phyloP scores from a whole-genome alignment of 495 filamentous ascomycete species.

The Penicillium nucicola region DNA sequence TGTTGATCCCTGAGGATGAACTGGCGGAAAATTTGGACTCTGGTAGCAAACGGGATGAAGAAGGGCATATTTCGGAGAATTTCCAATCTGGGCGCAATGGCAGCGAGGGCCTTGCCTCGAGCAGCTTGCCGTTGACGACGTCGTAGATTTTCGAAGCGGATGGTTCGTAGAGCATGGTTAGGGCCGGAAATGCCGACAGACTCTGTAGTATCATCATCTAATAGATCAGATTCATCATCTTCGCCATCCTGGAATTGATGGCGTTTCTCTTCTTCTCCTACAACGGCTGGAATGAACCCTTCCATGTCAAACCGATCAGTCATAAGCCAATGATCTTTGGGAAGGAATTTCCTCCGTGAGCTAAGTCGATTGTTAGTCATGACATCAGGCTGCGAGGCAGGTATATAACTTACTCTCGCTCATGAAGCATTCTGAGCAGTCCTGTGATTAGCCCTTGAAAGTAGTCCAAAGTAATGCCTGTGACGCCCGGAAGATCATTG shows the following conservation, averaged over 20 bases:
- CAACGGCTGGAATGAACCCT: constrained; percentile 80
- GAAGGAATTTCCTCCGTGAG: constrained; percentile 81
- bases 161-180: constrained; percentile 48
- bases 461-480: constrained; percentile 74
- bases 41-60: constrained; percentile 86
- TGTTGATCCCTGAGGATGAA: constrained; percentile 84
- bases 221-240: constrained; percentile 43
- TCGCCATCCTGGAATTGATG: constrained; percentile 61
- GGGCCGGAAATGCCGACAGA: constrained; percentile 48
- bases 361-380: constrained; percentile 21
- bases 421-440: constrained; percentile 85
- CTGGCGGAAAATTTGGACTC: constrained; percentile 91
- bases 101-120: constrained; percentile 64
- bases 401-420: constrained; percentile 64
- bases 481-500: constrained; percentile 52
- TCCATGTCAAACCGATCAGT: constrained; percentile 88
- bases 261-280: constrained; percentile 81
- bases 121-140: constrained; percentile 61
- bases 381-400: not conserved
- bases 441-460: constrained; percentile 78
- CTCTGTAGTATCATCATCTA: constrained; percentile 28
- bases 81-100: constrained; percentile 79
- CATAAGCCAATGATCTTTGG: constrained; percentile 89
- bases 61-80: constrained; percentile 96
- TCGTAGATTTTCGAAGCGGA: constrained; percentile 51